phyloP scores from a whole-genome alignment of 208 protist species.

The Leishmania major region DNA sequence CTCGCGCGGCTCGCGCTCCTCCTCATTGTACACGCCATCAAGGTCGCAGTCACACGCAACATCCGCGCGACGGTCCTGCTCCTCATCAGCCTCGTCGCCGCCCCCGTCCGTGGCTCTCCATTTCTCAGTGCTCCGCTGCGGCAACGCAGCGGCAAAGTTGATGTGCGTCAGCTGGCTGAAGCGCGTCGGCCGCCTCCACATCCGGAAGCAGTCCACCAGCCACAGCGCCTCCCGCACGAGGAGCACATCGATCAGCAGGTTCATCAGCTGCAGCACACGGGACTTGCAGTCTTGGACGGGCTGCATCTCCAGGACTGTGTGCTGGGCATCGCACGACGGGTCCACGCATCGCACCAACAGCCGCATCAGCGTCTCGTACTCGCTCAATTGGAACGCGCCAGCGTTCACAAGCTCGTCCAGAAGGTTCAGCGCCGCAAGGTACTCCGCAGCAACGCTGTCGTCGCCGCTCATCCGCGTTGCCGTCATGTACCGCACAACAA shows the following conservation, averaged over 20 bases:
- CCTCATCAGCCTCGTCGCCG: neutral
- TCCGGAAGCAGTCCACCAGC: slow-evolving; percentile 44
- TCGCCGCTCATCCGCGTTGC: slow-evolving; percentile 29
- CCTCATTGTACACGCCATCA: slow-evolving; percentile 1
- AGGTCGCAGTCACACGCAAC: neutral
- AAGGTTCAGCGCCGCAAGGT: slow-evolving; percentile 37
- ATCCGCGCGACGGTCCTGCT: neutral
- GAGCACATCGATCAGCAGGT: slow-evolving; percentile 37
- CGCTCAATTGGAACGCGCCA: slow-evolving; percentile 36
- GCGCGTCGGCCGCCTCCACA: neutral
- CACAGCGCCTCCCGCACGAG: slow-evolving; percentile 30
- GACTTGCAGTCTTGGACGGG: slow-evolving; percentile 45
- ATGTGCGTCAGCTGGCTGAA: slow-evolving; percentile 33
- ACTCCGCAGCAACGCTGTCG: slow-evolving; percentile 29
- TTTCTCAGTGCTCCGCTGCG: neutral
- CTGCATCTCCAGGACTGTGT: slow-evolving; percentile 31
- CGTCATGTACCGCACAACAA: slow-evolving; percentile 33
- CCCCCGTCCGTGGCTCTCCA: neutral
- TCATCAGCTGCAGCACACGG: slow-evolving; percentile 40
- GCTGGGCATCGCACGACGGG: slow-evolving; percentile 26
- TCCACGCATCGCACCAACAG: slow-evolving; percentile 38
- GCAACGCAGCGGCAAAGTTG: slow-evolving; percentile 11
- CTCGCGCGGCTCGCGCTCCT: slow-evolving; percentile 1
- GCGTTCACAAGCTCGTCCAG: slow-evolving; percentile 39
- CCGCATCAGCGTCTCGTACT: slow-evolving; percentile 34